A percentile compares a stretch with the other conserved stretches of the same genome.
Conservation (phyloP, 345 rosid genomes). For the Citrus maxima region DNA sequence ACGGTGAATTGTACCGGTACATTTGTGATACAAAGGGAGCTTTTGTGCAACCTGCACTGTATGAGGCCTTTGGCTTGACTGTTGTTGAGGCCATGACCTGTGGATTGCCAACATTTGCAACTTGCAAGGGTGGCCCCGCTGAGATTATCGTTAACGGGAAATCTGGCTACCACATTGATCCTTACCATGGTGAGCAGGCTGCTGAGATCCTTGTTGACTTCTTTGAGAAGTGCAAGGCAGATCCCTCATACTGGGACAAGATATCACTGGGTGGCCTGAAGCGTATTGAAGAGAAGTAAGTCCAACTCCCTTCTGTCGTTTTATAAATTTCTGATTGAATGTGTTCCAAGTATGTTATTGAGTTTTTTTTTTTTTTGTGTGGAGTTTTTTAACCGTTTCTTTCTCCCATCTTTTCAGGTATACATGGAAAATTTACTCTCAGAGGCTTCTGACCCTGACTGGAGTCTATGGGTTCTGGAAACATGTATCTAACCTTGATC, state of each 20-base stretch:
- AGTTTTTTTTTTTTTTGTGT: too few species aligned
- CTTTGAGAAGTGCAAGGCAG: slow-evolving; percentile 63
- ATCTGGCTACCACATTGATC: slow-evolving; percentile 87
- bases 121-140: slow-evolving; percentile 93
- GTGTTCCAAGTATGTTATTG: too few species aligned
- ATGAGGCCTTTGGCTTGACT: slow-evolving; percentile 86
- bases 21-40: slow-evolving; percentile 79
- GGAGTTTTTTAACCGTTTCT: background rate
- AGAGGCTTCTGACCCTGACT: slow-evolving; percentile 79
- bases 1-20: slow-evolving; percentile 77
- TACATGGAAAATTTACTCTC: slow-evolving; percentile 87
- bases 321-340: too few species aligned
- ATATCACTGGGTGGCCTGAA: slow-evolving; percentile 76
- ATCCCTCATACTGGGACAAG: slow-evolving; percentile 69
- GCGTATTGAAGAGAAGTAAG: slow-evolving; percentile 84
- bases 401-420: slow-evolving; percentile 38
- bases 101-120: slow-evolving; percentile 82
- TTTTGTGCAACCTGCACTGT: slow-evolving; percentile 87
- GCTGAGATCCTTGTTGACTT: slow-evolving; percentile 66
- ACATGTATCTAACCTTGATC: slow-evolving; percentile 91
- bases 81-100: slow-evolving; percentile 92
- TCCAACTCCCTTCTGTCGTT: background rate
- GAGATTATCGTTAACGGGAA: slow-evolving; percentile 89
- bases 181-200: slow-evolving; percentile 87
- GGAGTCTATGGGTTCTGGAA: slow-evolving; percentile 97